phyloP scores from a whole-genome alignment of 169 alveolate species.

The Eimeria sp. region DNA sequence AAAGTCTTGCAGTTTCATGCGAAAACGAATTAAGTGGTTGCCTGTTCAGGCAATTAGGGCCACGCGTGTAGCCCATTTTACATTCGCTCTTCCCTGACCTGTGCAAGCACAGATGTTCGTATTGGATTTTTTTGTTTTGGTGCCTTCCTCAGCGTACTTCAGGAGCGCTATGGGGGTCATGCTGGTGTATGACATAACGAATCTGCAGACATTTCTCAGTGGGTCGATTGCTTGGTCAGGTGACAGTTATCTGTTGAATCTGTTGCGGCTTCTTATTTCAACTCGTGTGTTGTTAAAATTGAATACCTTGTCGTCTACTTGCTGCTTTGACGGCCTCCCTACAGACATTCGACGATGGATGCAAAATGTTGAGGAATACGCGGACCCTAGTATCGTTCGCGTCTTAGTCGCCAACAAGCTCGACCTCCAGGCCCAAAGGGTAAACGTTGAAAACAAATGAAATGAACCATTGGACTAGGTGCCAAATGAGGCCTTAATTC shows the following conservation, averaged over 20 bases:
- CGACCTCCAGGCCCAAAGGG: slow-evolving; percentile 67
- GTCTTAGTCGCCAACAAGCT: slow-evolving; percentile 73
- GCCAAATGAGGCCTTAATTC: not conserved
- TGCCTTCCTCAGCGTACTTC: slow-evolving; percentile 90
- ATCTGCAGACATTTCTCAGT: slow-evolving; percentile 91
- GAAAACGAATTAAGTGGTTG: not conserved
- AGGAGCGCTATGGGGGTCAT: slow-evolving; percentile 98
- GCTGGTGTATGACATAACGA: slow-evolving; percentile 97
- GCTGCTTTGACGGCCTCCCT: not conserved
- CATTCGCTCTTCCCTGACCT: not conserved
- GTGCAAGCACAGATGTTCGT: no score
- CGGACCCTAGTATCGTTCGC: slow-evolving; percentile 61
- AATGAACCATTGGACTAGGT: not conserved
- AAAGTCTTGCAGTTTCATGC: not conserved
- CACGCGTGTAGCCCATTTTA: not conserved
- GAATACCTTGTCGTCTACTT: not conserved
- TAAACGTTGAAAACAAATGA: not conserved
- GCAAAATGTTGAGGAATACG: slow-evolving; percentile 73
- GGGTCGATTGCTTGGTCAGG: not conserved
- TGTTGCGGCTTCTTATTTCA: not conserved
- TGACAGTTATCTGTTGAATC: not conserved
- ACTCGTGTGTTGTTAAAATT: not conserved
- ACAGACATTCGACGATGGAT: slow-evolving; percentile 57
- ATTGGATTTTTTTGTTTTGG: not conserved
- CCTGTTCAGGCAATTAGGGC: not conserved